Conservation (phyloP, 495 filamentous ascomycete species). For the Penicillium silybi region DNA sequence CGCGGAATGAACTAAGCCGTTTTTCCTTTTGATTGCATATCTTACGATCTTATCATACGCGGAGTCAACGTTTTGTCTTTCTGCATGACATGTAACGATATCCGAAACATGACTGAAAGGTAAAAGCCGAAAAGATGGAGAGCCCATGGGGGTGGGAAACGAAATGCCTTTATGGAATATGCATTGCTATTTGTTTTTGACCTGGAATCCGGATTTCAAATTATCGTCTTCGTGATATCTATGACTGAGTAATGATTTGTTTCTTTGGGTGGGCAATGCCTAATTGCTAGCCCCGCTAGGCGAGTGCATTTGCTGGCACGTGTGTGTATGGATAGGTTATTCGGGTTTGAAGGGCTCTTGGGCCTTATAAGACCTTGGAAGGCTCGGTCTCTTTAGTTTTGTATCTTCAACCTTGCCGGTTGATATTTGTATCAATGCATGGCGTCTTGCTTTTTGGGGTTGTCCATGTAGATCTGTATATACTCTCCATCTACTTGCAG, state of each 20-base stretch:
- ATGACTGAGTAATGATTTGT: neutral
- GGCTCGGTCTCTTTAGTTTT: neutral
- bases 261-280: neutral
- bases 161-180: neutral
- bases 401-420: neutral
- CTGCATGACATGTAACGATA: conserved; percentile 20
- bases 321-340: neutral
- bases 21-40: conserved; percentile 1
- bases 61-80: conserved; percentile 10
- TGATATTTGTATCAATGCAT: conserved; percentile 7
- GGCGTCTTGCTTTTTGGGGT: conserved; percentile 2
- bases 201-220: neutral
- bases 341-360: neutral
- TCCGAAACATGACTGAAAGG: conserved; percentile 4
- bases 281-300: neutral
- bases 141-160: neutral
- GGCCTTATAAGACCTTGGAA: neutral
- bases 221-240: neutral
- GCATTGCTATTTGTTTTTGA: neutral
- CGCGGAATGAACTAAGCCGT: conserved; percentile 42
- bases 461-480: neutral
- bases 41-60: neutral
- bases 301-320: neutral
- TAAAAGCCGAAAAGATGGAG: neutral
- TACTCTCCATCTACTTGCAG: neutral